Conservation (phyloP, 148 eudicot genomes). For the Amaranthus hypochondriacus region DNA sequence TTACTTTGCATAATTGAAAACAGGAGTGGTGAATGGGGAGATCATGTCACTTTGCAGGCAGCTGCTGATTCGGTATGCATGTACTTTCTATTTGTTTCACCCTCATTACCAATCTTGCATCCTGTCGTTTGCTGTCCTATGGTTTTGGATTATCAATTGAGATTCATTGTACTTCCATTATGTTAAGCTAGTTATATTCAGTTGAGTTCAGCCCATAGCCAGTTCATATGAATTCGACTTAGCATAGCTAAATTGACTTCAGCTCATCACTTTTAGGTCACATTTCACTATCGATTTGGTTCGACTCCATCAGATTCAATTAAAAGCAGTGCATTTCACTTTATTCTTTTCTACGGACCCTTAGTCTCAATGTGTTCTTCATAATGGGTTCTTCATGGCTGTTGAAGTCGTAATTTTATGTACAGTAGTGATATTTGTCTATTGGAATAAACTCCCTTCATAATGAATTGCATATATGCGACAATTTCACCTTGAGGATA, state of each 20-base stretch:
- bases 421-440: background rate
- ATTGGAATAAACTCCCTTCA: background rate
- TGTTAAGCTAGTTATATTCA: no score
- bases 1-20: constrained; percentile 16
- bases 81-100: background rate
- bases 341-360: background rate
- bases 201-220: no score
- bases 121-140: background rate
- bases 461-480: background rate
- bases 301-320: no score
- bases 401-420: background rate
- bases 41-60: constrained; percentile 50
- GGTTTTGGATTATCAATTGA: background rate
- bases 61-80: constrained; percentile 38
- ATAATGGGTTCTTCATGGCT: background rate
- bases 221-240: no score
- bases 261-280: no score
- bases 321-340: background rate
- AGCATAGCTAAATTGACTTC: no score
- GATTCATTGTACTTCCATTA: background rate
- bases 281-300: no score
- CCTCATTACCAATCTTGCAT: background rate
- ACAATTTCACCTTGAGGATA: background rate
- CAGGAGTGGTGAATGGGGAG: constrained; percentile 80
- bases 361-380: background rate